Conservation (phyloP, 2,329 filamentous ascomycete species). For the Trichoderma polysporum region DNA sequence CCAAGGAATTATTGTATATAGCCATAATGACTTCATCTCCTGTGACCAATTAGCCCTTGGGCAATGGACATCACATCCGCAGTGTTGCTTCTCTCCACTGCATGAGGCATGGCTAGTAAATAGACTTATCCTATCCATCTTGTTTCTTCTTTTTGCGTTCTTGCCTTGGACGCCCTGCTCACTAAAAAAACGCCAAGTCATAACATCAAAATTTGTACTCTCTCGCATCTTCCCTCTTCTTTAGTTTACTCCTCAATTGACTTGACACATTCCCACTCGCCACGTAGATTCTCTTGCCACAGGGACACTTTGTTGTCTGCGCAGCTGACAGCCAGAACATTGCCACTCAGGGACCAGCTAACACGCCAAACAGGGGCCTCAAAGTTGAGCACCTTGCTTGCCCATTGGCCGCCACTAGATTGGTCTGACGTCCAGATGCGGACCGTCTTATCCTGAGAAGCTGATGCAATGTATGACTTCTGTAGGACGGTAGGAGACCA, state of each 20-base stretch:
- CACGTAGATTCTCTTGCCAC: constrained; percentile 97
- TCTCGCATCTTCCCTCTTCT: background rate
- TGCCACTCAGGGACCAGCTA: constrained; percentile 96
- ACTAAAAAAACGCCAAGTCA: constrained; percentile 3
- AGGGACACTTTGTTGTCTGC: constrained; percentile 95
- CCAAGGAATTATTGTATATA: background rate
- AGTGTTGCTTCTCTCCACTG: background rate
- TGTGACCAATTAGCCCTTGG: background rate
- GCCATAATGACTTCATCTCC: background rate
- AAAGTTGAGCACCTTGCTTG: constrained; percentile 80
- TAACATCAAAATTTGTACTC: background rate
- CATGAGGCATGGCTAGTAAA: background rate
- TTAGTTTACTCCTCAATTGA: constrained; percentile 77
- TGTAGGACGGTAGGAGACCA: constrained; percentile 95
- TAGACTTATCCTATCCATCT: constrained; percentile 4
- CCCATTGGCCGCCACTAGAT: constrained; percentile 69
- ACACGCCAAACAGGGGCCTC: constrained; percentile 92
- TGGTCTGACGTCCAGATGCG: constrained; percentile 87
- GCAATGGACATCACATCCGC: background rate
- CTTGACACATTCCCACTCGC: constrained; percentile 97
- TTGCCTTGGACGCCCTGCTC: constrained; percentile 40
- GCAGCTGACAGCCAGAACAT: constrained; percentile 89
- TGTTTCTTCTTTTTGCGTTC: background rate
- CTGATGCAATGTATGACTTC: constrained; percentile 95
- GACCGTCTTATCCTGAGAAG: constrained; percentile 94